Evolutionary conservation across 495 filamentous ascomycete species (phyloP), one percentile per base, ranked within the genome.

Genomic region (Hypoxylon perforatum): DNA sequence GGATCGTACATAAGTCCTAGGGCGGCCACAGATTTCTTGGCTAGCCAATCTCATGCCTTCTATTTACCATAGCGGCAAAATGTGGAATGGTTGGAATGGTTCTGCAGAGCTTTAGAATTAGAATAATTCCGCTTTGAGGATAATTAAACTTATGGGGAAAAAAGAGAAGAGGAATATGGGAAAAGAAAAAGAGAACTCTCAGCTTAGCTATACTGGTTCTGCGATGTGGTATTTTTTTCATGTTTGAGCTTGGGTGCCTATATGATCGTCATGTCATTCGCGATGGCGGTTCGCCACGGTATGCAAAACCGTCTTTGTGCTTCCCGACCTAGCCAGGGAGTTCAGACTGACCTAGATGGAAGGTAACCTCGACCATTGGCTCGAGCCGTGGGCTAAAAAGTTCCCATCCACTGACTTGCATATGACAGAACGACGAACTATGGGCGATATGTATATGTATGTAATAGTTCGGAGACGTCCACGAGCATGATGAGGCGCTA

Each of bases 291-390:
- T 47, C 54, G 50, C 39, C 53, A 36, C 58, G 36, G 57, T 58
- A 54, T 53, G 54, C 48, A 55, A 63, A 68, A 58, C 44, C 19
- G 38, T 68, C 33, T 12, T 49, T 49, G 61, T 61, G 55, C 55
- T 46, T 62, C 66, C 55, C 54, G 48, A 33, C 30, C 30, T 33
- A 33, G 30, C 30, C 7, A 33, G 7, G 30, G 30, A 69, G 35
- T 41, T 44, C 28, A 69, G 54, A 57, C 66, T 70, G 51, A 57
- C 56, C 62, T 70, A 65, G 62, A 61, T 65, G 62, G 57, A 62
- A 65, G 52, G 57, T 61, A 57, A 51, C 66, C 42, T 61, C 28
- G 36, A 55, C 41, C 25, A 60, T 57, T 69, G 61, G 61, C 35
- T 56, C 12, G 50, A 56, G 19, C 48, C 36, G 22, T 22, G 63